Percentiles rank a stretch among this genome's conserved stretches.
Evolutionary conservation across 2,329 filamentous ascomycete genomes (phyloP).

Genomic region (Daldinia sp.): DNA sequence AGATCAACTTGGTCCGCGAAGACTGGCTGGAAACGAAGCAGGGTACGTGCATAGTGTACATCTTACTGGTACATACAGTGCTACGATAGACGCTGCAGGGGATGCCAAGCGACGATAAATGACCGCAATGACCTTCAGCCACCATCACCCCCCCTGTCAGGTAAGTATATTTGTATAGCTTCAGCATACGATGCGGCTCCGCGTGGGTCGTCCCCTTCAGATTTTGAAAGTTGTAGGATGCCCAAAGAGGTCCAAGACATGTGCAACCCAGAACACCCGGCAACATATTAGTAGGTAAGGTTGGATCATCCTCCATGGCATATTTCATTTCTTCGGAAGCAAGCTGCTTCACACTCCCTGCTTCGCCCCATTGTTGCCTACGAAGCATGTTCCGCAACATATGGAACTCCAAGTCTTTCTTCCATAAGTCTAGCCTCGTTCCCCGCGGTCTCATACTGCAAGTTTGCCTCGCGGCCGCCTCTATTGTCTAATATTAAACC

Average conservation of each 20-base stretch:
- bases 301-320: slow-evolving; percentile 36
- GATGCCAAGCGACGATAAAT: slow-evolving; percentile 29
- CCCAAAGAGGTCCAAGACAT: slow-evolving; percentile 16
- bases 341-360: slow-evolving; percentile 37
- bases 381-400: slow-evolving; percentile 27
- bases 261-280: slow-evolving; percentile 25
- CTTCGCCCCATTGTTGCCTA: slow-evolving; percentile 42
- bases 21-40: background rate
- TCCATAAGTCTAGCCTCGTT: slow-evolving; percentile 34
- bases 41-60: slow-evolving; percentile 16
- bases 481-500: slow-evolving; percentile 27
- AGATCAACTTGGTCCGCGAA: slow-evolving; percentile 3
- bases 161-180: slow-evolving; percentile 10
- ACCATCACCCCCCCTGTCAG: slow-evolving; percentile 21
- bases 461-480: slow-evolving; percentile 24
- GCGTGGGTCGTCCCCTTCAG: slow-evolving; percentile 32
- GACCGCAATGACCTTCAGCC: slow-evolving; percentile 41
- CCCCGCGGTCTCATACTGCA: slow-evolving; percentile 21
- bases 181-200: slow-evolving; percentile 28
- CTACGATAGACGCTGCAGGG: slow-evolving; percentile 30
- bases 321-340: slow-evolving; percentile 33
- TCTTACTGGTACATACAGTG: slow-evolving; percentile 21
- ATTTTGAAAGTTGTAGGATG: slow-evolving; percentile 33
- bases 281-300: slow-evolving; percentile 41
- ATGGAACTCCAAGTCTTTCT: slow-evolving; percentile 30